phyloP scores from a whole-genome alignment of 2,329 filamentous ascomycete species.

The Diaporthe australafricana region DNA sequence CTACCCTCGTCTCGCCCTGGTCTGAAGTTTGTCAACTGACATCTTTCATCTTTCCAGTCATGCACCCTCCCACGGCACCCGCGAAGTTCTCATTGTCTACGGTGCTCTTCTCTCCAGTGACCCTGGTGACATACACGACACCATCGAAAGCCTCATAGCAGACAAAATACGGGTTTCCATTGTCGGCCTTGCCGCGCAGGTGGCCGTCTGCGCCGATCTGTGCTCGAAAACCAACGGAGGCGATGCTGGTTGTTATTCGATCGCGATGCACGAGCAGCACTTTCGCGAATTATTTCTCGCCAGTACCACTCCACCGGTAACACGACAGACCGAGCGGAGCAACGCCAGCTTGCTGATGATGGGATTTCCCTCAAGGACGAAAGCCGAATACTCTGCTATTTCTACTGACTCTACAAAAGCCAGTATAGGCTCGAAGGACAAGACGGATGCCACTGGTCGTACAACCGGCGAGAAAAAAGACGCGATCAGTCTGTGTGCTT shows the following conservation, averaged over 20 bases:
- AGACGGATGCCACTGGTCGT: not conserved
- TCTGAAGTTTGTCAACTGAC: conserved; percentile 33
- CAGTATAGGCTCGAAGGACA: not conserved
- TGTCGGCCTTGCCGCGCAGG: conserved; percentile 89
- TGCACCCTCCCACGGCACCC: conserved; percentile 90
- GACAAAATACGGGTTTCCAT: conserved; percentile 90
- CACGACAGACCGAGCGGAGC: conserved; percentile 71
- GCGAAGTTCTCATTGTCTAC: conserved; percentile 92
- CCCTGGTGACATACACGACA: conserved; percentile 94
- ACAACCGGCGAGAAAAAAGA: conserved; percentile 54
- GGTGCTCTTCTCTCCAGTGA: conserved; percentile 92
- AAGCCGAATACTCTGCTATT: conserved; percentile 49
- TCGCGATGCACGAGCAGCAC: conserved; percentile 88
- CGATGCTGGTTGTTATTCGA: conserved; percentile 79
- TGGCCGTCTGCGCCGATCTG: conserved; percentile 92
- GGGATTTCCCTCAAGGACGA: conserved; percentile 92
- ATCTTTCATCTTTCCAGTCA: conserved; percentile 64
- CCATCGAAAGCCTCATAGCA: conserved; percentile 80
- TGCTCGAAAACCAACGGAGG: conserved; percentile 89
- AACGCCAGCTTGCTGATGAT: conserved; percentile 87
- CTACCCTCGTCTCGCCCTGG: not conserved
- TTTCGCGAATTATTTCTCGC: conserved; percentile 90
- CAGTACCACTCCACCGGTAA: conserved; percentile 89
- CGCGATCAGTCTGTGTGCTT: conserved; percentile 84
- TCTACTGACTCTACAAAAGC: conserved; percentile 8